These are phyloP conservation scores for Xylaria multiplex DNA, from an alignment of 2,329 filamentous ascomycete species.

Conservation along the genomic window DNA sequence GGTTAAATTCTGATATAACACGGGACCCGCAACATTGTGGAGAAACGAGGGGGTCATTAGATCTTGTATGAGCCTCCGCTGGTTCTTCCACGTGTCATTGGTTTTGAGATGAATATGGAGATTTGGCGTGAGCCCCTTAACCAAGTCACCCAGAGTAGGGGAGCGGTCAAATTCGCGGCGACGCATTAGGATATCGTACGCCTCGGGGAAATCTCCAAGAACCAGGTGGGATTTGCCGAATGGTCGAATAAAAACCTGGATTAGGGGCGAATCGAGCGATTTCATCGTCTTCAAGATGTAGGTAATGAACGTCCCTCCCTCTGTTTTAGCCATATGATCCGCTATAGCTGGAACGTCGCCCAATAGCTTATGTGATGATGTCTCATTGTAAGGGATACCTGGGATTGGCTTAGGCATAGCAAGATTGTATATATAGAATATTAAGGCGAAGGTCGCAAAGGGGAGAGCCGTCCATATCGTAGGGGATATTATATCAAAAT, in stretches of 20 bases:
- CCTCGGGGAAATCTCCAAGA: slow-evolving; percentile 49
- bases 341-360: slow-evolving; percentile 33
- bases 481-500: too few species aligned
- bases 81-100: slow-evolving; percentile 39
- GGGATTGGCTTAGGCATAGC: slow-evolving; percentile 28
- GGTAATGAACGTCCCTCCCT: slow-evolving; percentile 14
- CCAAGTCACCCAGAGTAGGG: neutral
- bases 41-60: slow-evolving; percentile 53
- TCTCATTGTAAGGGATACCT: slow-evolving; percentile 32
- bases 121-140: neutral
- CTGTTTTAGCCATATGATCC: neutral
- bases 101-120: slow-evolving; percentile 4
- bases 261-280: slow-evolving; percentile 41
- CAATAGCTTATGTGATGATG: slow-evolving; percentile 6
- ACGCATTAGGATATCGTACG: slow-evolving; percentile 49
- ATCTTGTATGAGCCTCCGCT: slow-evolving; percentile 47
- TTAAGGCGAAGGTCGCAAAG: neutral
- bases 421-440: neutral
- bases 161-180: slow-evolving; percentile 31
- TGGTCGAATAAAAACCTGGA: slow-evolving; percentile 51
- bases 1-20: slow-evolving; percentile 38
- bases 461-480: neutral
- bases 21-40: slow-evolving; percentile 47
- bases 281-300: slow-evolving; percentile 26
- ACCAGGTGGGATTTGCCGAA: slow-evolving; percentile 49